phyloP scores from a whole-genome alignment of 805 yeast genomes.

The Wickerhamomyces chaumierensis region DNA sequence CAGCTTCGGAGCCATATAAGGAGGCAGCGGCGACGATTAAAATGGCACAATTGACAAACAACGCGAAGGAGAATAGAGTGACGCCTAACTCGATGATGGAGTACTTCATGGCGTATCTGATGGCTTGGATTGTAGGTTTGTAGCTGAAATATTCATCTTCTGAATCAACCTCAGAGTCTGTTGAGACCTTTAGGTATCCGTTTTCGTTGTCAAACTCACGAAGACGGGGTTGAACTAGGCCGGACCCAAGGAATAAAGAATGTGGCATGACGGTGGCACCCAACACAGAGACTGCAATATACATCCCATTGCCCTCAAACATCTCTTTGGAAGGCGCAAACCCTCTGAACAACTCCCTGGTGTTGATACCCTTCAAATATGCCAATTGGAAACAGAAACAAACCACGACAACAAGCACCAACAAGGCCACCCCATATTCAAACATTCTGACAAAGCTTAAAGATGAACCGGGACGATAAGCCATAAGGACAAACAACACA shows the following conservation, averaged over 20 bases:
- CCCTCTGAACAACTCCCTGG: conserved; percentile 46
- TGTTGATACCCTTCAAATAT: conserved; percentile 33
- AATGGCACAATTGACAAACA: conserved; percentile 80
- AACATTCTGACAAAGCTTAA: conserved; percentile 61
- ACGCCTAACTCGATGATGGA: conserved; percentile 62
- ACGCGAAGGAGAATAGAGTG: conserved; percentile 68
- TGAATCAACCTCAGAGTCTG: conserved; percentile 3
- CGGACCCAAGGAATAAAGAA: conserved; percentile 74
- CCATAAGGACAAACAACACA: conserved; percentile 69
- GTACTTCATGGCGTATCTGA: conserved; percentile 57
- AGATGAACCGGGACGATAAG: conserved; percentile 70
- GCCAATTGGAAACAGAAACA: conserved; percentile 72
- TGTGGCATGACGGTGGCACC: conserved; percentile 97
- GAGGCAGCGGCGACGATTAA: conserved; percentile 76
- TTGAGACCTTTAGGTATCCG: conserved; percentile 29
- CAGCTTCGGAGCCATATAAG: conserved; percentile 57
- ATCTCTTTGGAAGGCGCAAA: conserved; percentile 51
- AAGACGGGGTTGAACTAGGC: conserved; percentile 75
- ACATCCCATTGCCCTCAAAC: conserved; percentile 52
- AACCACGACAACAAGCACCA: conserved; percentile 64
- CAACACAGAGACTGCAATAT: conserved; percentile 66
- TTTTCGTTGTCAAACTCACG: conserved; percentile 59
- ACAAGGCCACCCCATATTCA: conserved; percentile 59
- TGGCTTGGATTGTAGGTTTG: conserved; percentile 63
- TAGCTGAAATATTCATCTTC: conserved; percentile 36